A percentile compares a stretch with the other conserved stretches of the same genome.
Evolutionary conservation across 2,329 filamentous ascomycete species (phyloP).

Genomic region (Venturia asperata): DNA sequence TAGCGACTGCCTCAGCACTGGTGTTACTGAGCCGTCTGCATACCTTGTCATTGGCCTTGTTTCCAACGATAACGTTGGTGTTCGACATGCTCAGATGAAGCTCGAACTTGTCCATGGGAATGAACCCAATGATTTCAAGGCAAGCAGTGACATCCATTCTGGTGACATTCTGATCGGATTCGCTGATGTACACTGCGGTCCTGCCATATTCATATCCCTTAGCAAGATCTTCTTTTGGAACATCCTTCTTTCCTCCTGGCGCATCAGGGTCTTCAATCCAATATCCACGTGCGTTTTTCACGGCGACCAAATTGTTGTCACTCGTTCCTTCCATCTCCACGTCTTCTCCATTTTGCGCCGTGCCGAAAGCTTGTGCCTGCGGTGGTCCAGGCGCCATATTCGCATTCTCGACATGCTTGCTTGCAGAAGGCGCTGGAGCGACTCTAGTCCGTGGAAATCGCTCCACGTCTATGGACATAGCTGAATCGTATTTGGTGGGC

Average conservation of each 20-base stretch:
- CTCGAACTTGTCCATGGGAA: conserved; percentile 69
- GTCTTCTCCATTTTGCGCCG: conserved; percentile 34
- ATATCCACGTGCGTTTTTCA: conserved; percentile 75
- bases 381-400: conserved; percentile 29
- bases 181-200: conserved; percentile 81
- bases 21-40: conserved; percentile 33
- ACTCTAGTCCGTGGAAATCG: conserved; percentile 82
- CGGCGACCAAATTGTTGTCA: conserved; percentile 53
- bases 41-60: conserved; percentile 73
- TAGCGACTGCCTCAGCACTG: background rate
- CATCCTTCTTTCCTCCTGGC: conserved; percentile 71
- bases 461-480: conserved; percentile 78
- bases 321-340: conserved; percentile 23
- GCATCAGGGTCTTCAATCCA: conserved; percentile 67
- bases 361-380: conserved; percentile 48
- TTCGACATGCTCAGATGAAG: conserved; percentile 81
- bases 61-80: conserved; percentile 67
- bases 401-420: conserved; percentile 58
- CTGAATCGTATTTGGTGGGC: conserved; percentile 57
- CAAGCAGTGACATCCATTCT: conserved; percentile 69
- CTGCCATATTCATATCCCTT: conserved; percentile 92
- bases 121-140: conserved; percentile 81
- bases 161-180: conserved; percentile 82
- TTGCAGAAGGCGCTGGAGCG: conserved; percentile 67
- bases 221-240: conserved; percentile 75